Base-by-base conservation (phyloP, 768 basidiomycete species). In the Pleurotus platypus region DNA sequence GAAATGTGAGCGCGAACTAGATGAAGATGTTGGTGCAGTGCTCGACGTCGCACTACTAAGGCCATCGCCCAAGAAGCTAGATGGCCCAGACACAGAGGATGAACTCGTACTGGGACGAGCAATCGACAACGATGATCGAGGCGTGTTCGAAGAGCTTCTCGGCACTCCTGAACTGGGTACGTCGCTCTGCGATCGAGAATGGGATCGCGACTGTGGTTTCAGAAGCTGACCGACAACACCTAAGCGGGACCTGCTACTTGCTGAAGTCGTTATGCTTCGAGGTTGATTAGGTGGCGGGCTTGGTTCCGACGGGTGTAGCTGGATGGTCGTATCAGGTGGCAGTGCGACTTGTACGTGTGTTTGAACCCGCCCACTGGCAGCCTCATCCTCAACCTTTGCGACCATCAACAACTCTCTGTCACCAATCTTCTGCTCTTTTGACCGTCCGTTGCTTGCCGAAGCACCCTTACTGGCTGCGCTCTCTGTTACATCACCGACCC, bases 401-500 rank as follows among this genome's bases (percentile, higher is more conserved):
- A 57, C 39, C 39, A 38, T 60, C 55, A 48, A 62, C 64, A 63
- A 51, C 54, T 57, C 51, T 63, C 51, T 69, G 63, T 45, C 58
- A 57, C 51, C 56, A 57, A 35, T 59, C 61, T n/a, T 62, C 65
- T 3, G 60, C 64, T 45, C 64, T 61, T 49, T 40, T 13, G 38
- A n/a, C 13, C 35, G 24, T 26, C 15, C 24, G 13, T 22, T 39
- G 9, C 12, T 54, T 24, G 24, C 42, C 24, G 37, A 37, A 5
- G n/a, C 39, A 5, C 15, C 18, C 15, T 39, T 54, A 7, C 62
- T 53, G 42, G 61, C 60, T 20, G 47, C 59, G 6, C 68, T 65
- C 18, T 63, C 61, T 46, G 71, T 61, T 26, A 78, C 73, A 69
- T 90, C 87, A 20, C 87, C 85, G n/a, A 82, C 89, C 0, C 90